Percentiles rank a stretch among this genome's conserved stretches.
Evolutionary conservation across 768 basidiomycete genomes (phyloP).

Genomic region (Xerocomus spinulosus): DNA sequence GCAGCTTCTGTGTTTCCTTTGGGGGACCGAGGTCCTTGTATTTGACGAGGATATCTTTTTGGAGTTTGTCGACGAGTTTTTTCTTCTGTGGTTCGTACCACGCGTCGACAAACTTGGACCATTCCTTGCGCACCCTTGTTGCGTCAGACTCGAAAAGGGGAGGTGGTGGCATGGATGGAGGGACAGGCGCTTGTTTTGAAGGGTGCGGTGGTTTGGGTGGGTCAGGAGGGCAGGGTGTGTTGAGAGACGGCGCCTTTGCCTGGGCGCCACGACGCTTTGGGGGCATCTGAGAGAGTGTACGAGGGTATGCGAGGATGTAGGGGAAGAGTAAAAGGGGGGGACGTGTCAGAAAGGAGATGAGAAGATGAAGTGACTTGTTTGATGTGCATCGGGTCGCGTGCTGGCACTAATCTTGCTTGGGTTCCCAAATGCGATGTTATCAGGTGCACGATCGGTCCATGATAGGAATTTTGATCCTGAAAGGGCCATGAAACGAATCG

Average conservation of each 20-base stretch:
- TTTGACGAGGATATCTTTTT: conserved; percentile 27
- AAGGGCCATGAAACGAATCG: conserved; percentile 19
- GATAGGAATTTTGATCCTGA: conserved; percentile 27
- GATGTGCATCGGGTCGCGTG: conserved; percentile 27
- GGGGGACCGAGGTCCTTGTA: conserved; percentile 27
- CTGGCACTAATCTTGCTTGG: conserved; percentile 2
- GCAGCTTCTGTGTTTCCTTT: conserved; percentile 27
- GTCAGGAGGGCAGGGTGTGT: conserved; percentile 12
- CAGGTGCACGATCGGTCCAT: conserved; percentile 28
- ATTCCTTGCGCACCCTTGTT: conserved; percentile 29
- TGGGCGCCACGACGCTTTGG: conserved; percentile 27
- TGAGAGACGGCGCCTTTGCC: not conserved
- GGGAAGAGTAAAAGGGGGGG: not conserved
- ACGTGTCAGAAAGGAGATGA: conserved; percentile 9
- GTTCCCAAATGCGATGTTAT: conserved; percentile 28
- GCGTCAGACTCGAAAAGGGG: conserved; percentile 15
- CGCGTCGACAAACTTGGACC: conserved; percentile 23
- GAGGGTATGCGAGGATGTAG: not conserved
- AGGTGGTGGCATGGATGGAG: conserved; percentile 5
- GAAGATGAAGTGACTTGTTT: conserved; percentile 16
- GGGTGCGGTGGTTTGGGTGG: conserved; percentile 9
- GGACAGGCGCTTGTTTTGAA: conserved; percentile 11
- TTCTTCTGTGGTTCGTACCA: conserved; percentile 32
- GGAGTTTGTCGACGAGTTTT: conserved; percentile 28
- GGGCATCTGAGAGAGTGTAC: no score